These are phyloP conservation scores for Penicillium oxalicum DNA, from an alignment of 2,329 filamentous ascomycete species.

Conservation along the genomic window DNA sequence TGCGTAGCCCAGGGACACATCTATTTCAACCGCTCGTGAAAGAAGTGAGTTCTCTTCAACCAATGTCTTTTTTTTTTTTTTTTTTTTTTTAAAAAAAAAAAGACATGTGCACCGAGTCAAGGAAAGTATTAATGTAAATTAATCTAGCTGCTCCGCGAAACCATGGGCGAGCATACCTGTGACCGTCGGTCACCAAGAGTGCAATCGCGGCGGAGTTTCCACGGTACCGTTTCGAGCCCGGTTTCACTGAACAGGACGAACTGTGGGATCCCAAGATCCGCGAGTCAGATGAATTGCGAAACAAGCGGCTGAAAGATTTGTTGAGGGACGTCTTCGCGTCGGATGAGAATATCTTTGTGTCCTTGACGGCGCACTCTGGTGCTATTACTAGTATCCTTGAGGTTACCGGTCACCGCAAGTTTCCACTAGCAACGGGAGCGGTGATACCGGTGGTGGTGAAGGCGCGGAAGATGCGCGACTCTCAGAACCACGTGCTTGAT, in stretches of 20 bases:
- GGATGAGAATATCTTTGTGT: constrained; percentile 46
- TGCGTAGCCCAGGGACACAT: constrained; percentile 41
- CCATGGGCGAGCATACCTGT: constrained; percentile 57
- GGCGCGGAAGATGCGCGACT: constrained; percentile 28
- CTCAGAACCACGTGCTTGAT: background rate
- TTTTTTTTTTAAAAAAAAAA: no score
- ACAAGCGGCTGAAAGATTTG: constrained; percentile 41
- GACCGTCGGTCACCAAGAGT: constrained; percentile 49
- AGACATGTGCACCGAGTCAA: background rate
- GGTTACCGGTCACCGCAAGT: constrained; percentile 42
- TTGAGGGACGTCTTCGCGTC: constrained; percentile 50
- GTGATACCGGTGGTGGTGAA: constrained; percentile 49
- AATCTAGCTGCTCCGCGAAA: constrained; percentile 49
- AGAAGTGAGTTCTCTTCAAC: constrained; percentile 37
- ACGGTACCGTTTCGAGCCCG: constrained; percentile 46
- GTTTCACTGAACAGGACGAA: constrained; percentile 50
- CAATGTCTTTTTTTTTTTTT: background rate
- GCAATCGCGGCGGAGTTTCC: constrained; percentile 48
- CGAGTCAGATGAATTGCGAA: constrained; percentile 46
- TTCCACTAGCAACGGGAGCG: constrained; percentile 45
- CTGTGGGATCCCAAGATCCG: constrained; percentile 47
- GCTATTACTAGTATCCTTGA: constrained; percentile 51
- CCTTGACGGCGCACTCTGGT: constrained; percentile 55
- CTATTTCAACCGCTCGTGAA: constrained; percentile 53
- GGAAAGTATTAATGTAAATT: background rate